These are phyloP conservation scores for Hypoxylon lenormandii DNA, from an alignment of 495 filamentous ascomycete genomes.

Conservation along the genomic window DNA sequence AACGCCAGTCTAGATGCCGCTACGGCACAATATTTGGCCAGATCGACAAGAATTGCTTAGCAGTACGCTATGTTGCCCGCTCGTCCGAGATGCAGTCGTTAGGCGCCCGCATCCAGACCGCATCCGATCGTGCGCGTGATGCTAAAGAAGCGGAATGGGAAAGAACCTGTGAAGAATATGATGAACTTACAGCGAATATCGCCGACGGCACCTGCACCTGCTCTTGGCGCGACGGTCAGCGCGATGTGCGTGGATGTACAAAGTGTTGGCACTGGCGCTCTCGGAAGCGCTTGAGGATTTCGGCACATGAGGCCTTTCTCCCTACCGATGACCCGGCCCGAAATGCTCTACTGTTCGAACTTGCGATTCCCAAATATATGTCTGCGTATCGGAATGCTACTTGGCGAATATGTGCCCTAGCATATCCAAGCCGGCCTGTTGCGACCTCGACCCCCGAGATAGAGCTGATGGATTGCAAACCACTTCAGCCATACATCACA, in stretches of 20 bases:
- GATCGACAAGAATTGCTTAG: conserved; percentile 56
- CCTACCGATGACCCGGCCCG: conserved; percentile 49
- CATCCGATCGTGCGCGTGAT: conserved; percentile 40
- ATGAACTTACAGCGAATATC: conserved; percentile 54
- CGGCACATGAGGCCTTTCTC: conserved; percentile 61
- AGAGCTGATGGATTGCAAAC: conserved; percentile 31
- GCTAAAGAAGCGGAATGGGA: conserved; percentile 59
- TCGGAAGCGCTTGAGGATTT: conserved; percentile 52
- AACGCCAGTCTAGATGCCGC: conserved; percentile 34
- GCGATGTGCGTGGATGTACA: conserved; percentile 49
- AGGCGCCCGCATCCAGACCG: conserved; percentile 51
- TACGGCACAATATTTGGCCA: conserved; percentile 60
- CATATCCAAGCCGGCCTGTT: conserved; percentile 22
- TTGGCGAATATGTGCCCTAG: conserved; percentile 53
- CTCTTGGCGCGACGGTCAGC: conserved; percentile 37
- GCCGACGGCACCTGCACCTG: conserved; percentile 45
- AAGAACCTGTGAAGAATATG: conserved; percentile 52
- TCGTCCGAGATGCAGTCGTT: conserved; percentile 50
- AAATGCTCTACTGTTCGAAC: conserved; percentile 59
- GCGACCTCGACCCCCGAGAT: conserved; percentile 25
- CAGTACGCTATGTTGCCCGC: conserved; percentile 58
- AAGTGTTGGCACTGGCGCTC: conserved; percentile 39
- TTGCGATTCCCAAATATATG: conserved; percentile 54
- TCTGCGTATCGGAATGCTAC: conserved; percentile 61
- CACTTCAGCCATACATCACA: conserved; percentile 30